These are phyloP conservation scores for Teratosphaeria zuluensis DNA, from an alignment of 2,329 filamentous ascomycete genomes.

Conservation along the genomic window DNA sequence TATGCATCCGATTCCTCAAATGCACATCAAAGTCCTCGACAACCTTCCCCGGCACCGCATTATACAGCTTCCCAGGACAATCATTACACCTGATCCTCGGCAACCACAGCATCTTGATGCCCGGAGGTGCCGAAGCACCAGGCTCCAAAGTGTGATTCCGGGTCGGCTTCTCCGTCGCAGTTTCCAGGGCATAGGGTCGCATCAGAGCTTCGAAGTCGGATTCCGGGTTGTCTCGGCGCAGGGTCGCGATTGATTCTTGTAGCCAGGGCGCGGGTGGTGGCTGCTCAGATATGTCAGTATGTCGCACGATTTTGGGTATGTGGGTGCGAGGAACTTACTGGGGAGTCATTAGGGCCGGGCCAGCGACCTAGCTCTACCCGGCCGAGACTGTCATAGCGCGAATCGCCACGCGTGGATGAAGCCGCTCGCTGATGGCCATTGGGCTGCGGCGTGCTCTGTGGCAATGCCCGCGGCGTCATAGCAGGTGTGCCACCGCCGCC, in stretches of 20 bases:
- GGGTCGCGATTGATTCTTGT: constrained; percentile 56
- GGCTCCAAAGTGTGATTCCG: constrained; percentile 11
- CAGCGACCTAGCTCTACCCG: constrained; percentile 58
- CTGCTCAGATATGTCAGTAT: constrained; percentile 35
- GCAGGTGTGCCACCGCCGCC: constrained; percentile 14
- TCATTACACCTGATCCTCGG: constrained; percentile 87
- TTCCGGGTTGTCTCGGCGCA: constrained; percentile 62
- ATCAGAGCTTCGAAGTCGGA: constrained; percentile 84
- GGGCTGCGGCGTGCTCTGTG: constrained; percentile 19
- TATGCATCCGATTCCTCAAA: constrained; percentile 70
- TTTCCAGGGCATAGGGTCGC: constrained; percentile 77
- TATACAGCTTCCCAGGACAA: constrained; percentile 90
- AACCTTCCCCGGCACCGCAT: constrained; percentile 73
- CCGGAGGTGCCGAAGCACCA: constrained; percentile 46
- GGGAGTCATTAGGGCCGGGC: constrained; percentile 47
- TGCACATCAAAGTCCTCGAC: constrained; percentile 90
- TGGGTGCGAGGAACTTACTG: constrained; percentile 44
- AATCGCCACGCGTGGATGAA: constrained; percentile 7
- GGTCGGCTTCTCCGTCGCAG: constrained; percentile 50
- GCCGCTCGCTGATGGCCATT: constrained; percentile 17
- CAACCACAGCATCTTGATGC: constrained; percentile 70
- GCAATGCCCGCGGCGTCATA: constrained; percentile 17
- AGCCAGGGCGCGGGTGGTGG: constrained; percentile 86
- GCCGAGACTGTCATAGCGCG: constrained; percentile 36
- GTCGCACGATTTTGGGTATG: not conserved